Percentiles rank a stretch among this genome's conserved stretches.
Evolutionary conservation across 257 asterid species (phyloP).

Genomic region (Leptodermis oblonga): DNA sequence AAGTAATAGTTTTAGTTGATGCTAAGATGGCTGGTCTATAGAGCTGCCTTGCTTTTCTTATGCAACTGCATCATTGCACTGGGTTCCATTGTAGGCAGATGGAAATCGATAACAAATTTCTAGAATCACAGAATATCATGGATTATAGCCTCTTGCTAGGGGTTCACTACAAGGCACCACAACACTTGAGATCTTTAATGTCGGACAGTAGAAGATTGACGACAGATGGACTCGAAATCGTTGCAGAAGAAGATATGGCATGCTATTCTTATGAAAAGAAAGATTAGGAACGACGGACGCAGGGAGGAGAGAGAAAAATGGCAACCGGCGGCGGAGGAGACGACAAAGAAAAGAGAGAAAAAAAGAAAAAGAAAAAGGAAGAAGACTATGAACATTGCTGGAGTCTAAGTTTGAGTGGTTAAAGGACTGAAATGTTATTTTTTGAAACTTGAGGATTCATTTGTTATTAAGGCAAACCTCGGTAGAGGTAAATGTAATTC

Average conservation of each 20-base stretch:
- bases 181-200: conserved; percentile 64
- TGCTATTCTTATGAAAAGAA: too few species aligned
- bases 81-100: conserved; percentile 62
- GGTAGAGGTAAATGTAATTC: too few species aligned
- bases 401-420: too few species aligned
- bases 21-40: neutral
- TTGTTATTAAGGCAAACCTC: too few species aligned
- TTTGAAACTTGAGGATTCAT: too few species aligned
- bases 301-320: too few species aligned
- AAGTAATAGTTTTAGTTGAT: neutral
- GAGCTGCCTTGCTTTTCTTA: conserved; percentile 5
- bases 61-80: conserved; percentile 4
- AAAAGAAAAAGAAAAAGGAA: too few species aligned
- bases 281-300: too few species aligned
- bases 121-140: conserved; percentile 92
- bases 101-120: conserved; percentile 81
- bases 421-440: too few species aligned
- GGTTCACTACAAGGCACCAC: conserved; percentile 94
- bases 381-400: too few species aligned
- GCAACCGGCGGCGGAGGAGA: too few species aligned
- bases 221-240: conserved; percentile 67
- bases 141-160: conserved; percentile 96
- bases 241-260: conserved; percentile 81
- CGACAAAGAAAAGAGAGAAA: too few species aligned
- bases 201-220: conserved; percentile 48